Evolutionary conservation across 805 yeast genomes (phyloP), one percentile per base, ranked within the genome.

Genomic region (Spathaspora passalidarum): DNA sequence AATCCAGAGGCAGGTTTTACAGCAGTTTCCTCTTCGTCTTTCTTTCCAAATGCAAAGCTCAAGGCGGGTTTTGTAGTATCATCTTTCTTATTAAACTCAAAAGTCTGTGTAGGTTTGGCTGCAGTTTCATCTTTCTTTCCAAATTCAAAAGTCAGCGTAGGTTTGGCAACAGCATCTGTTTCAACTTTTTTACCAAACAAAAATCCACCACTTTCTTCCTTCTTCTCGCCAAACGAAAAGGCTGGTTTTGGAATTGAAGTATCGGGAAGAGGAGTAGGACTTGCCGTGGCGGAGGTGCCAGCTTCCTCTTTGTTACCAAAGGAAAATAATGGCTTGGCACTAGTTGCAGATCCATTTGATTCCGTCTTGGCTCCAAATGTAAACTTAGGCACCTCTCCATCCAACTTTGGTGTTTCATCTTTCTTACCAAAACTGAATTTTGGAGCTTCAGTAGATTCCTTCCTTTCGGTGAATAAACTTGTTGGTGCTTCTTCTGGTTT

Each of bases 101-200:
- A 38, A 17, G 39, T n/a, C n/a, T 45, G 43, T 2, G 46, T 38
- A n/a, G 29, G 19, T 8, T 32, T 26, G 44, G 45, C 18, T 32
- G 18, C 11, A 38, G 44, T 14, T 22, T 36, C 48, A 18, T 39
- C 36, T 10, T 32, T 34, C 14, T 32, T 23, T 6, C 47, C 53
- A 32, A 51, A 46, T 9, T 16, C 37, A 45, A 46, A 44, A n/a
- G 26, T n/a, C n/a, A n/a, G n/a, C n/a, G 29, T 39, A n/a, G 39
- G 41, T 13, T 29, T 29, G 8, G 16, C 21, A 32, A 39, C 22
- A 10, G 44, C 17, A 21, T 36, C 32, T n/a, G 34, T n/a, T 6
- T 37, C 34, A 35, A 21, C 40, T 5, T 19, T 39, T n/a, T 42
- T 44, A 11, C 48, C 53, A 42, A 54, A 52, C 2, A 56, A 46